These are phyloP conservation scores for Cutaneotrichosporon cutaneum DNA, from an alignment of 1,284 basidiomycete genomes.

Conservation along the genomic window DNA sequence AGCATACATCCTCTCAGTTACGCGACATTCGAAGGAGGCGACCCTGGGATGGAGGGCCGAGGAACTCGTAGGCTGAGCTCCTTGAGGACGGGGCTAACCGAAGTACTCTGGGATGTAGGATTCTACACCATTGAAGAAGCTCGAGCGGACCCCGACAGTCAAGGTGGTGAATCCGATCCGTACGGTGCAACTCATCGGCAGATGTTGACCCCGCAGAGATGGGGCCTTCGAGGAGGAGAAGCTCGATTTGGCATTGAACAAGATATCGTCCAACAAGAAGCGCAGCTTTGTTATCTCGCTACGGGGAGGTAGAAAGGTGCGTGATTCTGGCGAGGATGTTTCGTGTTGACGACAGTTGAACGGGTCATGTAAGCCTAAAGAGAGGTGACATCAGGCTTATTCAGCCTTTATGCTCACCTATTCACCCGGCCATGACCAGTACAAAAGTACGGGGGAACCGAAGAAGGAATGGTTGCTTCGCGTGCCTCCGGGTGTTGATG, in stretches of 20 bases:
- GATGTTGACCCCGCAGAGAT: background rate
- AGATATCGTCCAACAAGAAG: background rate
- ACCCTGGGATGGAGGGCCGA: constrained; percentile 59
- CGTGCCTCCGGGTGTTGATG: constrained; percentile 30
- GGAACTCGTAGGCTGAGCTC: constrained; percentile 33
- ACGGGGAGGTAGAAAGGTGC: constrained; percentile 11
- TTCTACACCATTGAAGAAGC: constrained; percentile 32
- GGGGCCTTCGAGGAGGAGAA: constrained; percentile 15
- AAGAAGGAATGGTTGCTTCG: constrained; percentile 43
- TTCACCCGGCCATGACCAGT: constrained; percentile 26
- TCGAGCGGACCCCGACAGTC: constrained; percentile 26
- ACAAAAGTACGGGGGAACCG: constrained; percentile 22
- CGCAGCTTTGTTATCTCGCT: constrained; percentile 13
- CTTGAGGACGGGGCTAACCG: background rate
- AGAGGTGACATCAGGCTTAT: background rate
- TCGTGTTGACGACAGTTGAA: background rate
- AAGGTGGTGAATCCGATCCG: background rate
- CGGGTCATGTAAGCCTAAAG: background rate
- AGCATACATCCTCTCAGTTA: constrained; percentile 42
- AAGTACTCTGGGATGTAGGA: constrained; percentile 47
- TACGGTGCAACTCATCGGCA: background rate
- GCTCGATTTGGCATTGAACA: constrained; percentile 3
- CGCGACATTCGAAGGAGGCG: constrained; percentile 78
- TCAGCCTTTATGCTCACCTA: constrained; percentile 31
- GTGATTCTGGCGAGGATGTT: background rate